Base-by-base conservation (phyloP, 768 basidiomycete genomes). In the Leccinum arenicola region DNA sequence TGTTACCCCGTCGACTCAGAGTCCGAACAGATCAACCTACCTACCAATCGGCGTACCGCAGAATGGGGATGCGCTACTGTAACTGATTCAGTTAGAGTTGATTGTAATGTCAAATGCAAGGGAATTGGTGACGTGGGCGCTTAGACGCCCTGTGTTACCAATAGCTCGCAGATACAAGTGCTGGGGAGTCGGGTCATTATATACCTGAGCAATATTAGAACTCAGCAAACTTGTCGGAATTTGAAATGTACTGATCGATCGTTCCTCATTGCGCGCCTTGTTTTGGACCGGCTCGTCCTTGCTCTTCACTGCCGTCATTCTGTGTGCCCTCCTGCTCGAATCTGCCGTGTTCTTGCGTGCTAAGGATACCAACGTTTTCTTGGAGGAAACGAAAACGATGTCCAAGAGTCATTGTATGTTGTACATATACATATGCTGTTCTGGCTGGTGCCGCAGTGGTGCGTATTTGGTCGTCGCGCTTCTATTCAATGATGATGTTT, bases 271-370 rank as follows among this genome's bases (percentile, higher is more conserved):
- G 25, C 25, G 93, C 52, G 75, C 80, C 9, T 76, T 97, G 48
- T 96, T 96, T 79, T 97, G 89, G 85, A 80, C 84, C 19, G 88
- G 84, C 2, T 76, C 88, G 3, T 88, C 87, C 9, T 80, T 94
- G 55, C 86, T 85, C 0, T 73, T 84, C 27, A 86, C 86, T 57
- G 85, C 93, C 0, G 94, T 91, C 0, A 57, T 77, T 6, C 52
- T 95, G 54, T 81, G 94, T 15, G 74, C 82, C 0, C n/a, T 84
- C 47, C 74, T 96, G 0, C 95, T 95, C 0, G 95, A 98, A 75
- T 90, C 87, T 40, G 79, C 82, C 48, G 79, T 83, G 50, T 96
- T 93, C 79, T 62, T 90, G 56, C 77, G 82, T 47, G 89, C 87
- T 11, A 83, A 83, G 71, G 83, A 72, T 78, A 89, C 87, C 1